Evolutionary conservation across 345 rosid species (phyloP).

Genomic region (Linum usitatissimum): DNA sequence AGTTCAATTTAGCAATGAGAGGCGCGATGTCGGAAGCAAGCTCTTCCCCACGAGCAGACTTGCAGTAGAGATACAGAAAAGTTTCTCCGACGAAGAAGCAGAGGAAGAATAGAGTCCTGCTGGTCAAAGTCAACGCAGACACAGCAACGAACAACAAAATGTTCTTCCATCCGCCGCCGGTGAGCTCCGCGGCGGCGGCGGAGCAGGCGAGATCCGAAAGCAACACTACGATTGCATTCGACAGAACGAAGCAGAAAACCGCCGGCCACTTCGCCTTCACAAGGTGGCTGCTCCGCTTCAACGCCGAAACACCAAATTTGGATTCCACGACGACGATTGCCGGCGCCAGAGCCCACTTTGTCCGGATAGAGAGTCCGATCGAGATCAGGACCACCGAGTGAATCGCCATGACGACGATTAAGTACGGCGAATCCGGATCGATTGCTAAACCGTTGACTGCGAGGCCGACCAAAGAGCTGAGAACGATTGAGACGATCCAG

Average conservation of each 20-base stretch:
- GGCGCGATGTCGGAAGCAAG: slow-evolving; percentile 57
- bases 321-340: slow-evolving; percentile 60
- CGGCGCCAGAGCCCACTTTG: slow-evolving; percentile 39
- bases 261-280: slow-evolving; percentile 36
- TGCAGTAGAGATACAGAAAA: slow-evolving; percentile 58
- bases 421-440: too few relatives aligned
- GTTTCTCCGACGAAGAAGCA: slow-evolving; percentile 37
- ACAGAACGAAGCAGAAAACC: slow-evolving; percentile 22
- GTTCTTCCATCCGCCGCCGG: slow-evolving; percentile 30
- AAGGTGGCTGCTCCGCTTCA: slow-evolving; percentile 43
- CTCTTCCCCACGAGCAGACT: slow-evolving; percentile 50
- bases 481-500: not conserved
- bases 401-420: too few relatives aligned
- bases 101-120: slow-evolving; percentile 21
- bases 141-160: slow-evolving; percentile 26
- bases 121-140: slow-evolving; percentile 33
- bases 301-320: slow-evolving; percentile 48
- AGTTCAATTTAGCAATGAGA: too few relatives aligned
- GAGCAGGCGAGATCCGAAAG: slow-evolving; percentile 17
- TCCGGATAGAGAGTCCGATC: slow-evolving; percentile 22
- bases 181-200: slow-evolving; percentile 5
- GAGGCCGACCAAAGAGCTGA: too few relatives aligned
- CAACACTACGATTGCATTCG: slow-evolving; percentile 19
- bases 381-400: slow-evolving; percentile 1
- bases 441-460: too few relatives aligned